Evolutionary conservation across 1,284 basidiomycete genomes (phyloP).

Genomic region (Cryptococcus wingfieldii): DNA sequence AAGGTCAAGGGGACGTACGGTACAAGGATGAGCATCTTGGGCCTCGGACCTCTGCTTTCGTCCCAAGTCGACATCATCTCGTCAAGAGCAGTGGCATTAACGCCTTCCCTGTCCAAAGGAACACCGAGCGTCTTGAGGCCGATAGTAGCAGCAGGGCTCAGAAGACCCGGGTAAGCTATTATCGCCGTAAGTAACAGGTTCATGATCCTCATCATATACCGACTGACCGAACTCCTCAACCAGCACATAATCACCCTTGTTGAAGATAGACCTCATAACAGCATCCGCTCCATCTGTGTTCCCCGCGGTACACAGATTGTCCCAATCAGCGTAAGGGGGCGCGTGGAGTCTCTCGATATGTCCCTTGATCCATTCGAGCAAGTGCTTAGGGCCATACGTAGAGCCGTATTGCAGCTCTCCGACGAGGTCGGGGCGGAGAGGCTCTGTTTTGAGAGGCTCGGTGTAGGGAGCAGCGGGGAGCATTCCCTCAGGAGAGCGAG

Average conservation of each 20-base stretch:
- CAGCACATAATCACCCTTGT: constrained; percentile 35
- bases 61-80: constrained; percentile 63
- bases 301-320: constrained; percentile 31
- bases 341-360: constrained; percentile 28
- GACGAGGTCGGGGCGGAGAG: constrained; percentile 28
- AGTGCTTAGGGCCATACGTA: constrained; percentile 30
- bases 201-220: not conserved
- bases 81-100: constrained; percentile 59
- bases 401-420: constrained; percentile 34
- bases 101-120: constrained; percentile 65
- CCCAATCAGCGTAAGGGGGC: constrained; percentile 33
- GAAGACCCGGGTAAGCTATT: constrained; percentile 56
- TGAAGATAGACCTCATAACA: constrained; percentile 25
- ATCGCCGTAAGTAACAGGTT: not conserved
- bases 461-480: constrained; percentile 24
- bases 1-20: constrained; percentile 38
- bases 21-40: constrained; percentile 41
- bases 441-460: constrained; percentile 18
- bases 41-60: constrained; percentile 54
- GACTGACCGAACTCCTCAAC: constrained; percentile 42
- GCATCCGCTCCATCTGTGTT: constrained; percentile 42
- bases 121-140: constrained; percentile 58
- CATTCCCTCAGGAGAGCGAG: constrained; percentile 18
- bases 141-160: constrained; percentile 52
- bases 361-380: constrained; percentile 31